phyloP scores from a whole-genome alignment of 495 filamentous ascomycete species.

The Bathelium albidoporum region DNA sequence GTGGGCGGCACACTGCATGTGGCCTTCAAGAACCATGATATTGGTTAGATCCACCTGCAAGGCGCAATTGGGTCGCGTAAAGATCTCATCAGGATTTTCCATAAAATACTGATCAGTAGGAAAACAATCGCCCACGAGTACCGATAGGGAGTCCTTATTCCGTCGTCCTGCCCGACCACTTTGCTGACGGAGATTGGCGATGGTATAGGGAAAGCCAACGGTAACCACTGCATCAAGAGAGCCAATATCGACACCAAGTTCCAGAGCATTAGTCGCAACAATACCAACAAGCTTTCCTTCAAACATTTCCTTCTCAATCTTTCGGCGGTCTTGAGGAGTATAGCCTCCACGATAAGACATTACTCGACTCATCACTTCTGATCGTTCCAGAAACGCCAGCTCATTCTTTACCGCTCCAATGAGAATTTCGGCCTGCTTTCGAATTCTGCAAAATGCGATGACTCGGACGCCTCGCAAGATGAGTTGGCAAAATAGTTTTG shows the following conservation, averaged over 20 bases:
- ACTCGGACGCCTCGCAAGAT: conserved; percentile 79
- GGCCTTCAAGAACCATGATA: conserved; percentile 81
- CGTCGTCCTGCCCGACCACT: conserved; percentile 85
- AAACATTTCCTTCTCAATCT: conserved; percentile 95
- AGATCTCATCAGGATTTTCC: conserved; percentile 94
- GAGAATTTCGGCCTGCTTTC: conserved; percentile 80
- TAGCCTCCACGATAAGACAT: conserved; percentile 98
- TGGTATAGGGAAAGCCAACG: conserved; percentile 88
- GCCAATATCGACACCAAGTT: conserved; percentile 92
- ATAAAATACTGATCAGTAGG: conserved; percentile 95
- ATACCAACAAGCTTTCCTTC: conserved; percentile 89
- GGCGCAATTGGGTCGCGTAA: conserved; percentile 80
- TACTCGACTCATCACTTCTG: conserved; percentile 64
- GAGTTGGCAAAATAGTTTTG: conserved; percentile 81
- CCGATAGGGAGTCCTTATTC: conserved; percentile 87
- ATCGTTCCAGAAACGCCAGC: conserved; percentile 56
- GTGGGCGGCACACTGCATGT: conserved; percentile 90
- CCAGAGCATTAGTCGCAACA: conserved; percentile 84
- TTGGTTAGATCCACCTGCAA: conserved; percentile 86
- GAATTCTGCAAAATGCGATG: conserved; percentile 86
- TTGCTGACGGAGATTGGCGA: conserved; percentile 88
- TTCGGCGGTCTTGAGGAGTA: conserved; percentile 81
- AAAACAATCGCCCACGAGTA: conserved; percentile 85
- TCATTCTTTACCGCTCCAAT: conserved; percentile 72
- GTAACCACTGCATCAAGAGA: conserved; percentile 90